Evolutionary conservation across 2,329 filamentous ascomycete genomes (phyloP).

Genomic region (Magnaporthiopsis incrustans): DNA sequence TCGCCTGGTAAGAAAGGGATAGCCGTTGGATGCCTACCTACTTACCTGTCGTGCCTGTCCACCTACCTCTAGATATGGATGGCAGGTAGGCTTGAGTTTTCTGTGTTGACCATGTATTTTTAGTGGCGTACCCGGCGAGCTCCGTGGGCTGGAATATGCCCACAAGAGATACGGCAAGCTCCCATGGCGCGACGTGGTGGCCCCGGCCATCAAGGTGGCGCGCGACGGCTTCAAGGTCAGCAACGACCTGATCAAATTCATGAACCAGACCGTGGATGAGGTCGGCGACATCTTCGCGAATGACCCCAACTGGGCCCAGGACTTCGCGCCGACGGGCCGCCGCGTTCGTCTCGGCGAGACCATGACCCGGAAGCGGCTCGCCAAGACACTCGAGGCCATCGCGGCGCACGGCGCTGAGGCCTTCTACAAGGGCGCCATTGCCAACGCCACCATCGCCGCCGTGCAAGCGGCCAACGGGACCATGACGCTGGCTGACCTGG

Average conservation of each 20-base stretch:
- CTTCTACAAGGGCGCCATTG: slow-evolving; percentile 64
- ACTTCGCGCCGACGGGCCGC: slow-evolving; percentile 73
- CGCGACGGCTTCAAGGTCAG: slow-evolving; percentile 65
- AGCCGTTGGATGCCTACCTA: no score
- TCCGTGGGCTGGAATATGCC: slow-evolving; percentile 66
- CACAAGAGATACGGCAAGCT: slow-evolving; percentile 59
- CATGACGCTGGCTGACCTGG: slow-evolving; percentile 67
- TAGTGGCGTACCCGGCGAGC: slow-evolving; percentile 59
- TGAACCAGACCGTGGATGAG: slow-evolving; percentile 39
- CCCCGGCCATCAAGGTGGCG: slow-evolving; percentile 64
- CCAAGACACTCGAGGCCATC: slow-evolving; percentile 63
- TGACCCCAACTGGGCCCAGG: slow-evolving; percentile 69
- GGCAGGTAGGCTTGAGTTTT: no score
- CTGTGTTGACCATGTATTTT: slow-evolving; percentile 7
- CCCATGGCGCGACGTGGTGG: slow-evolving; percentile 58
- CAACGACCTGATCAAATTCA: slow-evolving; percentile 63
- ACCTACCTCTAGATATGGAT: no score
- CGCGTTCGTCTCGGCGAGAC: slow-evolving; percentile 60
- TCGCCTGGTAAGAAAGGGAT: no score
- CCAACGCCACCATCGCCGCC: slow-evolving; percentile 60
- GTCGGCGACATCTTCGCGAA: slow-evolving; percentile 55
- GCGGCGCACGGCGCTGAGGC: slow-evolving; percentile 56
- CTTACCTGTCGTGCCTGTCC: no score
- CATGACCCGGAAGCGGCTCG: slow-evolving; percentile 68
- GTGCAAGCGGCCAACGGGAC: slow-evolving; percentile 58